Evolutionary conservation across 2,329 filamentous ascomycete species (phyloP).

Genomic region (Fusarium sp.): DNA sequence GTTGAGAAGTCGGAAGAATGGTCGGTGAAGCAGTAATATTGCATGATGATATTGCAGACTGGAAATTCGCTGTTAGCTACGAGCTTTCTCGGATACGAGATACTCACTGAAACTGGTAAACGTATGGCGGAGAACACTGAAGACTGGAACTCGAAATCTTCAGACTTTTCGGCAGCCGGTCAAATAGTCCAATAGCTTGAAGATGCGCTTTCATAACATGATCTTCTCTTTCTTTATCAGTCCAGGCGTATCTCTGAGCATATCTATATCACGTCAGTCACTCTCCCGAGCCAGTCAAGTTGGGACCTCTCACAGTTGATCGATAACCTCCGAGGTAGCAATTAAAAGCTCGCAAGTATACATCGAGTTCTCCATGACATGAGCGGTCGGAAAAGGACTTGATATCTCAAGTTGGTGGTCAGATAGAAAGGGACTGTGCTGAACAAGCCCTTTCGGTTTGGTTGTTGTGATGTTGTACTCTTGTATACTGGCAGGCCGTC

Average conservation of each 20-base stretch:
- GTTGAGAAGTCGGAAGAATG: constrained; percentile 17
- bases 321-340: constrained; percentile 7
- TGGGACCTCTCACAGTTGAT: background rate
- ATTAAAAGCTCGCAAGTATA: constrained; percentile 13
- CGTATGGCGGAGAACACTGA: constrained; percentile 14
- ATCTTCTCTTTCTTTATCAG: constrained; percentile 12
- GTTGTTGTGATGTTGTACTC: constrained; percentile 18
- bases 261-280: background rate
- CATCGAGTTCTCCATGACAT: background rate
- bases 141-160: constrained; percentile 11
- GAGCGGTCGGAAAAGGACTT: background rate
- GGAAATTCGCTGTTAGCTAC: fast-evolving
- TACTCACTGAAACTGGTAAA: constrained; percentile 14
- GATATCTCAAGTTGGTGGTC: constrained; percentile 5
- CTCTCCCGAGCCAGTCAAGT: fast-evolving
- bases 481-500: constrained; percentile 2
- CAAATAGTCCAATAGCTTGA: constrained; percentile 1
- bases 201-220: constrained; percentile 17
- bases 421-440: background rate
- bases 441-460: background rate
- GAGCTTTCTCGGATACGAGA: fast-evolving
- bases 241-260: constrained; percentile 11
- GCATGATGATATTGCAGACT: constrained; percentile 13
- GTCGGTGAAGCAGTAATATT: constrained; percentile 3
- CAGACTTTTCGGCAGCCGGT: constrained; percentile 13